Conservation (phyloP, 345 rosid genomes). For the Microthlaspi erraticum region DNA sequence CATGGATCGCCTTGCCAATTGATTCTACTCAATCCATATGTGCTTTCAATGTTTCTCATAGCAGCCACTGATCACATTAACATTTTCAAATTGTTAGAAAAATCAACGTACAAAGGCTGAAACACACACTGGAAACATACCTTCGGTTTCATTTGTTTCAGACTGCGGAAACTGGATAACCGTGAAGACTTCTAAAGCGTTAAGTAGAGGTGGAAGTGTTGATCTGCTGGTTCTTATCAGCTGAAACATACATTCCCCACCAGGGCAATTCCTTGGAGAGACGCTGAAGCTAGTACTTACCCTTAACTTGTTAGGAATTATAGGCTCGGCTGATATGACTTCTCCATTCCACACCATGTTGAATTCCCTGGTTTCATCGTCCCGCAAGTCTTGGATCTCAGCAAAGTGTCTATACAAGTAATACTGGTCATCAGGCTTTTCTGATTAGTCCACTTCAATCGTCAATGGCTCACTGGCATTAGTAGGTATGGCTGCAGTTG, state of each 20-base stretch:
- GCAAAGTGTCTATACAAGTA: slow-evolving; percentile 7
- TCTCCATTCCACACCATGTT: not conserved
- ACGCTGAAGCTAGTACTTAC: not conserved
- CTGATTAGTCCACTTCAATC: not conserved
- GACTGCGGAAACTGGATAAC: slow-evolving; percentile 23
- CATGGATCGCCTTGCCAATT: slow-evolving; percentile 40
- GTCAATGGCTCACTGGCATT: slow-evolving; percentile 25
- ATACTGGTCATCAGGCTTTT: not conserved
- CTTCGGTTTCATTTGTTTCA: slow-evolving; percentile 38
- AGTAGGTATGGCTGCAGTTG: slow-evolving; percentile 31
- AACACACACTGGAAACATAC: too few species aligned
- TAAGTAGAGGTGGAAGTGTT: slow-evolving; percentile 46
- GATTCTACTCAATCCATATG: slow-evolving; percentile 1
- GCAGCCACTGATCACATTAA: slow-evolving; percentile 31
- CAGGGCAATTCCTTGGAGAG: too few species aligned
- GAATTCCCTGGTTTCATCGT: slow-evolving; percentile 18
- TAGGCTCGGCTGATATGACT: not conserved
- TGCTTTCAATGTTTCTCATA: not conserved
- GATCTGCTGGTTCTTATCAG: slow-evolving; percentile 28
- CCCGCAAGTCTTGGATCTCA: slow-evolving; percentile 20
- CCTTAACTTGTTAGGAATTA: not conserved
- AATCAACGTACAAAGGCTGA: too few species aligned
- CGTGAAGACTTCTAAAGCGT: slow-evolving; percentile 39
- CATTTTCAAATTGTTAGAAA: too few species aligned
- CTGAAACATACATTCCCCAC: not conserved